Base-by-base conservation (phyloP, 2,329 filamentous ascomycete species). In the Huntiella savannae region DNA sequence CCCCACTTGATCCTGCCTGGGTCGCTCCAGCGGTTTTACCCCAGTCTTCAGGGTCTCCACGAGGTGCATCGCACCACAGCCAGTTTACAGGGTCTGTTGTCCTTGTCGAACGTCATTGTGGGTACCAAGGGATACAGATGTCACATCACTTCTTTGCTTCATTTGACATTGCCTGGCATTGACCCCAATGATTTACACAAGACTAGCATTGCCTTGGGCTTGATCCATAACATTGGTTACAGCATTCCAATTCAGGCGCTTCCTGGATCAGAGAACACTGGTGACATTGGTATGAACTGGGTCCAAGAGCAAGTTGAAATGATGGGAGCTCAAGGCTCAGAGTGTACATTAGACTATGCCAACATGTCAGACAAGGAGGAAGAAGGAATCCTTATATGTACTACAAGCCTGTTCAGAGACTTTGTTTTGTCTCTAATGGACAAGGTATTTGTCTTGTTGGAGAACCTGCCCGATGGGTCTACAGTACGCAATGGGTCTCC, bases 111-210 rank as follows among this genome's bases (percentile, higher is more conserved):
- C 58, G 76, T 87, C 55, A 92, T 98, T 73, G 79, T 86, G 11
- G 79, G 82, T 57, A 84, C 86, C 36, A 96, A 93, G 62, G 91
- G 91, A n/a, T 95, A 91, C 59, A 75, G 91, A 50, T 96, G 91
- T 57, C 91, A 98, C 59, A 79, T 98, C 52, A 98, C 91, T 1
- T 88, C 88, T 1, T 66, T 98, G 33, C 66, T 98, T n/a, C 91
- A 88, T 4, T 70, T 98, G 50, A 85, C 88, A 4, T 67, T 98
- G 32, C 92, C 92, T 0, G 92, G 91, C 16, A 93, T 98, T 49
- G 92, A 98, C 62, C 87, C 92, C 52, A 98, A 98, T 58, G 91
- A 98, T 62, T 66, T 98, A 19, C 87, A 91, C 58, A 98, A 98
- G 68, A 96, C 91, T 0, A 74, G 94, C 54, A 84, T 94, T 60